Base-by-base conservation (phyloP, 1,284 basidiomycete genomes). In the Wolfiporia cocos region DNA sequence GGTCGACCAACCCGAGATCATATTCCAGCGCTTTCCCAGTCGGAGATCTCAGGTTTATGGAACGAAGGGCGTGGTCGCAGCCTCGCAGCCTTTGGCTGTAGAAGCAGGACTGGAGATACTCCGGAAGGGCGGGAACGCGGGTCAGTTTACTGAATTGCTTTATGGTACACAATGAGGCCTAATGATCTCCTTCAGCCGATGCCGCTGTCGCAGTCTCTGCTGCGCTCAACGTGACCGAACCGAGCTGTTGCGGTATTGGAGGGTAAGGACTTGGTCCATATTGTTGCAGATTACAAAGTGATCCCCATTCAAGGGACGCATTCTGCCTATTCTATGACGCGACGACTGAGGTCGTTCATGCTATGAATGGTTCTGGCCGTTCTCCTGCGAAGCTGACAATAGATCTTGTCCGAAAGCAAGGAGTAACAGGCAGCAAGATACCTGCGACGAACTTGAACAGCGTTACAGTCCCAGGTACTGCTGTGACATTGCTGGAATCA, bases 291-390 rank as follows among this genome's bases (percentile, higher is more conserved):
- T 4, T 28, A 14, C 29, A 33, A 28, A 20, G 14, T 34, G 14
- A 19, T 28, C 6, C 22, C 34, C 30, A 29, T 20, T 43, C 19
- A 20, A 24, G 92, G 31, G 93, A 96, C 58, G 86, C 91, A 5
- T 96, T 96, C 61, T 94, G 92, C 56, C 71, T 97, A 17, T 96
- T 89, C 67, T 98, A 86, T 57, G 81, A 95, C 55, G 89, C 86
- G 6, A 76, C 80, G 56, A 75, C 77, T 3, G 90, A 88, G 64
- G 70, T 68, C 5, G 86, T 98, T 36, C 84, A 85, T 54, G 92
- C 81, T 2, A 63, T 94, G 44, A 94, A 94, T 50, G 91, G 90
- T 7, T 91, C 87, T 0, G 95, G 95, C 4, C 78, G 74, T 47
- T 81, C 93, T 4, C 95, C 94, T 3, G 71, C 78, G 44, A 89